These are phyloP conservation scores for Neoboletus brunneissimus DNA, from an alignment of 768 basidiomycete genomes.

Conservation along the genomic window DNA sequence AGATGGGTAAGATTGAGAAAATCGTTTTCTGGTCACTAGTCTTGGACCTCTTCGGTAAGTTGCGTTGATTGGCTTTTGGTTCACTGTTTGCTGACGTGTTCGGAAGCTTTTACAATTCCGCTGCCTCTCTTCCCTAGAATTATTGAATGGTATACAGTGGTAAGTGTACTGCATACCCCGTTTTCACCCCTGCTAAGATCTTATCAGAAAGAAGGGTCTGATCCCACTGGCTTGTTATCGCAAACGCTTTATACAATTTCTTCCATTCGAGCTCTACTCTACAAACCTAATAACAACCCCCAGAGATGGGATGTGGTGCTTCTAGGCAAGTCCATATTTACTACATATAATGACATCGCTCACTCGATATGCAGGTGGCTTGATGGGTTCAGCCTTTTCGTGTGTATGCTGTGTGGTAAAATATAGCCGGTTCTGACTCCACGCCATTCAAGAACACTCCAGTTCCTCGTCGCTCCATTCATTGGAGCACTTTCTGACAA, in stretches of 20 bases:
- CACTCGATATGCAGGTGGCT: conserved; percentile 52
- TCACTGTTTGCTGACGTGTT: conserved; percentile 11
- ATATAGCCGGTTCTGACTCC: conserved; percentile 35
- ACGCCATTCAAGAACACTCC: conserved; percentile 57
- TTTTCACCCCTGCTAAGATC: neutral
- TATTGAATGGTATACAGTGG: conserved; percentile 87
- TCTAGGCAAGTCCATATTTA: conserved; percentile 53
- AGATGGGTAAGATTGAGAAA: conserved; percentile 68
- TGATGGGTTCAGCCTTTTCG: conserved; percentile 95
- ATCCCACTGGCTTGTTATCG: conserved; percentile 69
- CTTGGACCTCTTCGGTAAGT: conserved; percentile 76
- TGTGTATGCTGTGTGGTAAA: conserved; percentile 43
- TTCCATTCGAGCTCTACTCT: conserved; percentile 60
- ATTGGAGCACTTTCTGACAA: conserved; percentile 86
- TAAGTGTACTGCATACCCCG: conserved; percentile 29
- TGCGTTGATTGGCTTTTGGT: neutral
- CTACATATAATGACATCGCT: neutral
- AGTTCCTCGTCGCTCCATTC: conserved; percentile 78
- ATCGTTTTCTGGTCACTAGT: conserved; percentile 89
- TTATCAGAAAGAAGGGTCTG: conserved; percentile 64
- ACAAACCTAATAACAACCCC: conserved; percentile 56
- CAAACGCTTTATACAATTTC: conserved; percentile 68
- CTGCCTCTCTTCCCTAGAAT: conserved; percentile 98
- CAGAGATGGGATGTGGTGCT: conserved; percentile 92
- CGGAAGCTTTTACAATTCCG: conserved; percentile 84